Evolutionary conservation across 768 basidiomycete genomes (phyloP), one percentile per base, ranked within the genome.

Genomic region (Phaeotremella skinneri): DNA sequence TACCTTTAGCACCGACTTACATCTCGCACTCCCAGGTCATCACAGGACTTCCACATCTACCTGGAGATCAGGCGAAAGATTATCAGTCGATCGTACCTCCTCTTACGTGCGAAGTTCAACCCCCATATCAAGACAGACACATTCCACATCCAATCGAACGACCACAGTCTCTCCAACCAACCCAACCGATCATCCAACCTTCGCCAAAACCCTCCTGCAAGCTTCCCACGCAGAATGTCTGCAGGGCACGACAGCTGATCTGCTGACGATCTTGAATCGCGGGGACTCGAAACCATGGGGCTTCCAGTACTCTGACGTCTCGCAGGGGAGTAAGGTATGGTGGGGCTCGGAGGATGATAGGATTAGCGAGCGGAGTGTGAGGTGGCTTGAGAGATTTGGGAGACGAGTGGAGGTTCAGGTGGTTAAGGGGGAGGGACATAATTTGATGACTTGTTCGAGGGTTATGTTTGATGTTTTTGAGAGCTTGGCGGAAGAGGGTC

Each of bases 191-290:
- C 49, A 51, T 21, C 52, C 66, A 7, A 53, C 65, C 2, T 66
- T 97, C n/a, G 90, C 87, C 32, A 91, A 88, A 58, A 91, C 91
- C 2, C 82, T 99, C 30, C 85, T 93, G 42, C 90, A 90, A 23
- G 94, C 94, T 0, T 93, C 91, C 0, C 93, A 99, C 74, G 88
- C 93, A 2, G 94, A 98, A 74, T 91, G 91, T 3, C 84, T 91
- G 25, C 87, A 87, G 63, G 93, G 96, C 49, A 89, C 89, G 0
- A 90, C 94, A 67, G 83, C 85, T 56, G 96, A 99, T 78, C 83
- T 99, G 16, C 74, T 97, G 59, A 87, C 90, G 68, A 94, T 99
- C 72, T 81, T 97, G 55, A 91, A 93, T 68, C 90, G 90, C 6
- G 63, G 55, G 64, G 88, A 90, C 66, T 27, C 58, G 25, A 85